A percentile compares a stretch with the other conserved stretches of the same genome.
Evolutionary conservation across 768 basidiomycete genomes (phyloP).

Genomic region (Kondoa malvinella): DNA sequence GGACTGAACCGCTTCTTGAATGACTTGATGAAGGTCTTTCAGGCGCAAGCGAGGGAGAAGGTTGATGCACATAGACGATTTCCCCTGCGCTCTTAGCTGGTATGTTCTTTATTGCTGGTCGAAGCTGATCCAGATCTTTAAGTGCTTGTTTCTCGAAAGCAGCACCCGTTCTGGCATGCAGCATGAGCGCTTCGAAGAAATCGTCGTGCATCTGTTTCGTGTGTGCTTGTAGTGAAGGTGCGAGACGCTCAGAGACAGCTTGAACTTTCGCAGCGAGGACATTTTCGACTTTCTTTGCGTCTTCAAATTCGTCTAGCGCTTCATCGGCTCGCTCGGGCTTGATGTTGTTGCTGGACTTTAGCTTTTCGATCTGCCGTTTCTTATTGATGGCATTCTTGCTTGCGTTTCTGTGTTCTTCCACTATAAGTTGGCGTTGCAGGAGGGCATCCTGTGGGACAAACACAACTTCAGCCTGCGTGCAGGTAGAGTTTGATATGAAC

Average conservation of each 20-base stretch:
- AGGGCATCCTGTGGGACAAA: slow-evolving; percentile 47
- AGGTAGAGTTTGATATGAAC: not conserved
- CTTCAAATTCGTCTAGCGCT: slow-evolving; percentile 78
- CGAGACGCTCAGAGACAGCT: slow-evolving; percentile 85
- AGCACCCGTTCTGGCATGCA: slow-evolving; percentile 78
- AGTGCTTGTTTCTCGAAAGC: slow-evolving; percentile 54
- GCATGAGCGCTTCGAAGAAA: slow-evolving; percentile 69
- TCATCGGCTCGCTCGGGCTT: slow-evolving; percentile 69
- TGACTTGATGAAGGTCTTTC: not conserved
- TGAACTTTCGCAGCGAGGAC: slow-evolving; percentile 66
- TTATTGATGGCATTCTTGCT: slow-evolving; percentile 88
- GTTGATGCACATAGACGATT: slow-evolving; percentile 1
- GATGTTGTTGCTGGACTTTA: slow-evolving; percentile 67
- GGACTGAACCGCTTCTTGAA: not conserved
- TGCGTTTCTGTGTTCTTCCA: slow-evolving; percentile 87
- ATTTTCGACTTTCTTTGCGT: slow-evolving; percentile 85
- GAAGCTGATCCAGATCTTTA: slow-evolving; percentile 10
- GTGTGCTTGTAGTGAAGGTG: slow-evolving; percentile 67
- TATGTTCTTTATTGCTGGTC: not conserved
- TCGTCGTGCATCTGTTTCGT: slow-evolving; percentile 78
- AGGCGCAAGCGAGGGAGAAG: slow-evolving; percentile 2
- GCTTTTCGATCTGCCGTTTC: slow-evolving; percentile 70
- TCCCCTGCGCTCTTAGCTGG: not conserved
- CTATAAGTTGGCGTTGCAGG: slow-evolving; percentile 66
- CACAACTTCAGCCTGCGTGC: not conserved